These are phyloP conservation scores for Solanum chmielewskii DNA, from an alignment of 257 asterid species.

Conservation along the genomic window DNA sequence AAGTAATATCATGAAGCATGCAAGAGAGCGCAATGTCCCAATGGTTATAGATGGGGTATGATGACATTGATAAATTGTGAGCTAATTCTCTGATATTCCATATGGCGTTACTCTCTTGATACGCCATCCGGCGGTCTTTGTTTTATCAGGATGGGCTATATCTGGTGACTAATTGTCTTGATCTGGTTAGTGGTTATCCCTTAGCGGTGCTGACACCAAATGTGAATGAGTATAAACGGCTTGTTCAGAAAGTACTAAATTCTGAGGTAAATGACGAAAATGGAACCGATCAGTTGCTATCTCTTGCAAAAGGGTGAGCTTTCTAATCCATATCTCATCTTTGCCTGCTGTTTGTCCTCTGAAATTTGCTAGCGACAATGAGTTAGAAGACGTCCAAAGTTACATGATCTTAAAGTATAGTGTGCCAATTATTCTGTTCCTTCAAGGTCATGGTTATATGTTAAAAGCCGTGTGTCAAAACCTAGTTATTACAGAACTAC, in stretches of 20 bases:
- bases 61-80: background rate
- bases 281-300: slow-evolving; percentile 57
- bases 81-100: slow-evolving; percentile 4
- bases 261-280: slow-evolving; percentile 60
- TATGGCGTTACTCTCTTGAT: background rate
- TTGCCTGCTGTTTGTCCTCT: background rate
- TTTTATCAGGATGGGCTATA: slow-evolving; percentile 83
- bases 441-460: background rate
- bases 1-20: slow-evolving; percentile 77
- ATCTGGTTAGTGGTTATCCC: slow-evolving; percentile 72
- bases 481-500: background rate
- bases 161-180: slow-evolving; percentile 71
- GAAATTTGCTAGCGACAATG: background rate
- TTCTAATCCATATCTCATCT: background rate
- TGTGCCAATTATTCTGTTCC: background rate
- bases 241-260: slow-evolving; percentile 61
- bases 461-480: background rate
- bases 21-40: slow-evolving; percentile 72
- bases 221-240: slow-evolving; percentile 87
- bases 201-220: slow-evolving; percentile 94
- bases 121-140: background rate
- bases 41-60: slow-evolving; percentile 93
- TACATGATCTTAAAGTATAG: background rate
- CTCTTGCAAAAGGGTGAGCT: slow-evolving; percentile 71
- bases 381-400: background rate